These are phyloP conservation scores for Sicyos edulis DNA, from an alignment of 306 rosid species.

Conservation along the genomic window DNA sequence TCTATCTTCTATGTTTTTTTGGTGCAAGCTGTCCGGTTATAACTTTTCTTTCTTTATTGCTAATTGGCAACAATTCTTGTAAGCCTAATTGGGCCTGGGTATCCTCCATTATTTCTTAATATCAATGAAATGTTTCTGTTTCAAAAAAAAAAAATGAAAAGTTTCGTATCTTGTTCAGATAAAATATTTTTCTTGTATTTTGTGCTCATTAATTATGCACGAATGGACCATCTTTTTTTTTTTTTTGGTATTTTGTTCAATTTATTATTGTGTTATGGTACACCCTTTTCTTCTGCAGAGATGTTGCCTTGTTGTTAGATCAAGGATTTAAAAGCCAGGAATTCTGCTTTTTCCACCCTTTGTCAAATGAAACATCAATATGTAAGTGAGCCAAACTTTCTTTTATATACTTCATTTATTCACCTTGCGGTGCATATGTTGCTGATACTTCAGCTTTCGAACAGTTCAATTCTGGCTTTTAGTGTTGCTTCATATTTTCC, in stretches of 20 bases:
- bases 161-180: no score
- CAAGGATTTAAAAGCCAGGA: constrained; percentile 66
- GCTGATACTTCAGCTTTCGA: not conserved
- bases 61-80: no score
- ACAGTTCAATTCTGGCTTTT: not conserved
- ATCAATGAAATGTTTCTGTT: no score
- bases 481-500: not conserved
- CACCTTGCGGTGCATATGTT: not conserved
- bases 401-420: not conserved
- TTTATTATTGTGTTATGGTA: not conserved
- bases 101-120: no score
- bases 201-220: not conserved
- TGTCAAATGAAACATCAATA: constrained; percentile 80
- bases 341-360: constrained; percentile 81
- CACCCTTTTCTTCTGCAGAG: constrained; percentile 43
- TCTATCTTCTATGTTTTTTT: no score
- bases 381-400: constrained; percentile 45
- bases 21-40: no score
- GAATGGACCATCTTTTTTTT: constrained; percentile 7
- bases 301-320: constrained; percentile 84
- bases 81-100: no score
- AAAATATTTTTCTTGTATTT: not conserved
- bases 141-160: no score
- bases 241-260: not conserved
- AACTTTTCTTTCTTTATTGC: no score